phyloP scores from a whole-genome alignment of 768 basidiomycete species.

The Punctularia strigosozonata region DNA sequence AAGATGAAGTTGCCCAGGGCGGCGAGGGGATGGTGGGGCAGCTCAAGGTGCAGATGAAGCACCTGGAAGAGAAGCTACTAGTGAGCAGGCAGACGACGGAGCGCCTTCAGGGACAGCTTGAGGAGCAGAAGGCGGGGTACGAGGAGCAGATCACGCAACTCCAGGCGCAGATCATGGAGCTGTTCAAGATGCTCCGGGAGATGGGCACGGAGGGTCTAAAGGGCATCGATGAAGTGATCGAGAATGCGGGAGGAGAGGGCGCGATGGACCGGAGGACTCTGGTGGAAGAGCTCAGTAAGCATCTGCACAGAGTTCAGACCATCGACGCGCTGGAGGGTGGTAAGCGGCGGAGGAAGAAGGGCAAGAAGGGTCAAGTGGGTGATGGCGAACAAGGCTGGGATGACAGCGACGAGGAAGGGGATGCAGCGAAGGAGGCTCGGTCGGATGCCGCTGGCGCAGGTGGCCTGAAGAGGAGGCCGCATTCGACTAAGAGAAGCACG shows the following conservation, averaged over 20 bases:
- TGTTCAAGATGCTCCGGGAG: constrained; percentile 90
- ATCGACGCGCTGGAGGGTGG: constrained; percentile 79
- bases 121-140: constrained; percentile 65
- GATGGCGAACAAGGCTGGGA: constrained; percentile 19
- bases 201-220: too few species aligned
- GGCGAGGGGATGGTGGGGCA: constrained; percentile 76
- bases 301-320: constrained; percentile 74
- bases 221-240: constrained; percentile 65
- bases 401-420: constrained; percentile 22
- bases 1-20: constrained; percentile 72
- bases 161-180: constrained; percentile 84
- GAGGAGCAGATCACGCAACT: constrained; percentile 83
- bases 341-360: constrained; percentile 21
- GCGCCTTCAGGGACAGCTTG: constrained; percentile 66
- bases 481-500: constrained; percentile 19
- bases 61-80: constrained; percentile 66
- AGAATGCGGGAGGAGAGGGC: constrained; percentile 37
- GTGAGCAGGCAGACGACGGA: constrained; percentile 72
- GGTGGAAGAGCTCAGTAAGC: constrained; percentile 68
- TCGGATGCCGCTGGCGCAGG: constrained; percentile 43
- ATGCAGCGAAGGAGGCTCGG: constrained; percentile 38
- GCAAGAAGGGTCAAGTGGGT: constrained; percentile 15
- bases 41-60: constrained; percentile 58
- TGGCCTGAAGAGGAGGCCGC: constrained; percentile 26
- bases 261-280: constrained; percentile 80